Evolutionary conservation across 2,329 filamentous ascomycete genomes (phyloP), one percentile per base, ranked within the genome.

Genomic region (Trichoderma semiorbis): DNA sequence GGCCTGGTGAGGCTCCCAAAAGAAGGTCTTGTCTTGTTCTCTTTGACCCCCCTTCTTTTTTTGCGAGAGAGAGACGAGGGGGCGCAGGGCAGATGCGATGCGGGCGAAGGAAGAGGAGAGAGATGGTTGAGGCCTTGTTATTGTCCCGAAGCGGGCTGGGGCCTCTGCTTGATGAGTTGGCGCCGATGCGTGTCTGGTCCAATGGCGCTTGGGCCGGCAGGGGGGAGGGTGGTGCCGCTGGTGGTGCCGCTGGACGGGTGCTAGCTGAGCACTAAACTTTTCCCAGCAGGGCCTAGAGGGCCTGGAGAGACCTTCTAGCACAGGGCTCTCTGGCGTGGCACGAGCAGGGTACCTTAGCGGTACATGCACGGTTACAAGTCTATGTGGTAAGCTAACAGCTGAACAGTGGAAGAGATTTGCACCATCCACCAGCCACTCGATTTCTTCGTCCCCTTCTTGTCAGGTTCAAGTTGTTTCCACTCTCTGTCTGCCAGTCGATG

Each of bases 161-260:
- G 69, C 53, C 68, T 71, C 69, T 71, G 73, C 67, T 69, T 81
- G 81, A 82, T 82, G 81, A 79, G 80, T 75, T 82, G 81, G 80
- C 81, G 80, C 80, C 76, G 80, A 77, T 74, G 75, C 75, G 75
- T 75, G 57, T 34, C 78, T 75, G 34, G 76, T 73, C 81, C 81
- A 82, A 82, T 82, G 74, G 76, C 73, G 75, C 75, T 73, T 70
- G 75, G 71, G 66, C 66, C 60, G 64, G 74, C 78, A 75, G 74
- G 79, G 78, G 79, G 78, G 77, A 36, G 66, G 69, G 67, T 72
- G 75, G 73, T 69, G 70, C 73, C 64, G 63, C 66, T 69, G 66
- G 30, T 72, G 75, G 73, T 69, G 70, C 73, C 64, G 64, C 66
- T 69, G 66, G 30, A 72, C 71, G 75, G 74, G 71, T 57, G 69